Base-by-base conservation (phyloP, 2,329 filamentous ascomycete genomes). In the Pseudogymnoascus destructans region DNA sequence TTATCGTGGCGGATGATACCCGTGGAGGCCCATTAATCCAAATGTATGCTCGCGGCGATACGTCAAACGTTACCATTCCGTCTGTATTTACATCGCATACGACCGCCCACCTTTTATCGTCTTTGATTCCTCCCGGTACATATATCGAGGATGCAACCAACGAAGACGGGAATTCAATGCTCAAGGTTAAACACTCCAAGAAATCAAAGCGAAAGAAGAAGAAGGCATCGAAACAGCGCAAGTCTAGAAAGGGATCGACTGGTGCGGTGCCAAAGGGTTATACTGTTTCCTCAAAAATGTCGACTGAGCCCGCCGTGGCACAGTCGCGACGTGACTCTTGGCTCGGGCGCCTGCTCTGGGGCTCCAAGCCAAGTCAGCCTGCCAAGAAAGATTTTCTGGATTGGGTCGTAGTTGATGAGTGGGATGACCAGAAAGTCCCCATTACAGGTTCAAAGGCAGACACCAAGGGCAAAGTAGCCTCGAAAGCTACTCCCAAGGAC, bases 21-120 rank as follows among this genome's bases (percentile, higher is more conserved):
- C 87, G 88, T 61, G 92, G 92, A 46, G 91, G 90, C 3, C 87
- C 87, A 33, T 74, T 98, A 61, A 88, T 97, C 56, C 93, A 95
- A 65, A 98, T 98, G 93, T 97, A 95, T 70, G 93, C 93, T n/a
- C 84, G 88, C 66, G 93, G 92, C 35, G 91, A 97, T 68, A 95
- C 92, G 3, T 95, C 91, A 32, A 95, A 96, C 67, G 81, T 97
- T 63, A 89, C 89, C 0, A 96, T 98, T 58, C 91, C 93, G 1
- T 89, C 93, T 0, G 78, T 97, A 8, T 98, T 98, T 71, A 97
- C 93, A 0, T 95, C 92, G 0, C 84, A 93, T 65, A 97, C 90
- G 0, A 97, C 92, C 0, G 93, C 93, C 1, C 92, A 96, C 70
- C 77, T 98, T 11, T 78, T 98, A 13, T 95, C 91, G 1, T 90